These are phyloP conservation scores for Akanthomyces dipterigenus DNA, from an alignment of 2,329 filamentous ascomycete species.

Conservation along the genomic window DNA sequence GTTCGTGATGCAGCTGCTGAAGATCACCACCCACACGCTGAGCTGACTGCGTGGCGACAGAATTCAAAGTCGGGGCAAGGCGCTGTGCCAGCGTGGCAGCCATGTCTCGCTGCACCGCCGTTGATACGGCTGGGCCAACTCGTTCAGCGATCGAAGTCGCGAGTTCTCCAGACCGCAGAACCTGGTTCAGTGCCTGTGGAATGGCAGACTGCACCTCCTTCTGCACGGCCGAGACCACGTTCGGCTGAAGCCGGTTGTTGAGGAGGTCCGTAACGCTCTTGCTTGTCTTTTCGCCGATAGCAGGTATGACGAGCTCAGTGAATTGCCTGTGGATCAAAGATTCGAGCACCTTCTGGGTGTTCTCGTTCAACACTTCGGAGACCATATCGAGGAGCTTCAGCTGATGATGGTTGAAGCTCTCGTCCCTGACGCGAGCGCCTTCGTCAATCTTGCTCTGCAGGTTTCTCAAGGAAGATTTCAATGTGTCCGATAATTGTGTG, in stretches of 20 bases:
- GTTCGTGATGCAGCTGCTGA: conserved; percentile 52
- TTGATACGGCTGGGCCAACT: conserved; percentile 58
- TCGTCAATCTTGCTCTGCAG: conserved; percentile 58
- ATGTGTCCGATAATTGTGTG: conserved; percentile 39
- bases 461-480: conserved; percentile 53
- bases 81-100: conserved; percentile 52
- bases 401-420: conserved; percentile 46
- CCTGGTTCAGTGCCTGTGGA: conserved; percentile 49
- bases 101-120: conserved; percentile 65
- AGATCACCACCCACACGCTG: conserved; percentile 63
- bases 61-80: conserved; percentile 60
- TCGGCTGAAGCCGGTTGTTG: conserved; percentile 57
- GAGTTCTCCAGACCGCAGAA: conserved; percentile 65
- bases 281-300: conserved; percentile 60
- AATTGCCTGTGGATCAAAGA: conserved; percentile 73
- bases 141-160: conserved; percentile 63
- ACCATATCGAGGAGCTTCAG: conserved; percentile 51
- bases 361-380: conserved; percentile 53
- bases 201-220: conserved; percentile 67
- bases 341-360: conserved; percentile 64
- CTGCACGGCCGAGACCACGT: conserved; percentile 59
- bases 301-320: conserved; percentile 66
- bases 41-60: conserved; percentile 57
- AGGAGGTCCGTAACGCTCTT: conserved; percentile 67
- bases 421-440: conserved; percentile 50